Percentiles rank a stretch among this genome's conserved stretches.
Conservation (phyloP, 768 basidiomycete species). For the Russula lepida region DNA sequence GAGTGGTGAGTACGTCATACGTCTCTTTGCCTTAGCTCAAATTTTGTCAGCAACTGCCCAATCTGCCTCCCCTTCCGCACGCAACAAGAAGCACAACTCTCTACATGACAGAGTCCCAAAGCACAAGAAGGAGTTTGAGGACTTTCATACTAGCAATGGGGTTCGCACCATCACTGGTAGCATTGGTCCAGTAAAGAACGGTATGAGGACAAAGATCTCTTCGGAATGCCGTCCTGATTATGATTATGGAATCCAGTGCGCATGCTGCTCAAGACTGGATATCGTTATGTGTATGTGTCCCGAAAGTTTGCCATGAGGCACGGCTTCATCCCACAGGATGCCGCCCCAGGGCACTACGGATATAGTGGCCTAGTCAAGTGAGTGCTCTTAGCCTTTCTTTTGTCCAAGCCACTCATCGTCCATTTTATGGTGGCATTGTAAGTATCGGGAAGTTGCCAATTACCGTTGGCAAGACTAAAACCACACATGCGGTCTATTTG, state of each 20-base stretch:
- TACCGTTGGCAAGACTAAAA: slow-evolving; percentile 41
- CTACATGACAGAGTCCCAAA: slow-evolving; percentile 34
- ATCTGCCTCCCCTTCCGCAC: slow-evolving; percentile 26
- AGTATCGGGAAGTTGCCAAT: slow-evolving; percentile 82
- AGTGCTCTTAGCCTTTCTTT: slow-evolving; percentile 4
- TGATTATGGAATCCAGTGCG: slow-evolving; percentile 51
- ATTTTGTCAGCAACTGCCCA: no score
- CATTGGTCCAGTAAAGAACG: slow-evolving; percentile 85
- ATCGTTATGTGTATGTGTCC: slow-evolving; percentile 92
- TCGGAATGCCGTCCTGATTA: not conserved
- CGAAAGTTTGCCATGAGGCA: slow-evolving; percentile 84
- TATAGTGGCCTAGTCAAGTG: slow-evolving; percentile 78
- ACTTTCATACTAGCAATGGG: slow-evolving; percentile 86
- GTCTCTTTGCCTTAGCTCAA: no score
- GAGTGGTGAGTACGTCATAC: no score
- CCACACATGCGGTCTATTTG: slow-evolving; percentile 60
- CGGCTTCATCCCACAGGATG: slow-evolving; percentile 80
- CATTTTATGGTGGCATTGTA: not conserved
- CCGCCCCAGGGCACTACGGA: slow-evolving; percentile 87
- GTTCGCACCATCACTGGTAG: slow-evolving; percentile 87
- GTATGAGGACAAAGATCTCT: slow-evolving; percentile 34
- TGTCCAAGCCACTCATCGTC: not conserved
- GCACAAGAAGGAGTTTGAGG: slow-evolving; percentile 70
- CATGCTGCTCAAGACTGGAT: slow-evolving; percentile 89
- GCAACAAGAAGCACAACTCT: slow-evolving; percentile 23